Conservation (phyloP, 257 asterid genomes). For the Penstemon barbatus region DNA sequence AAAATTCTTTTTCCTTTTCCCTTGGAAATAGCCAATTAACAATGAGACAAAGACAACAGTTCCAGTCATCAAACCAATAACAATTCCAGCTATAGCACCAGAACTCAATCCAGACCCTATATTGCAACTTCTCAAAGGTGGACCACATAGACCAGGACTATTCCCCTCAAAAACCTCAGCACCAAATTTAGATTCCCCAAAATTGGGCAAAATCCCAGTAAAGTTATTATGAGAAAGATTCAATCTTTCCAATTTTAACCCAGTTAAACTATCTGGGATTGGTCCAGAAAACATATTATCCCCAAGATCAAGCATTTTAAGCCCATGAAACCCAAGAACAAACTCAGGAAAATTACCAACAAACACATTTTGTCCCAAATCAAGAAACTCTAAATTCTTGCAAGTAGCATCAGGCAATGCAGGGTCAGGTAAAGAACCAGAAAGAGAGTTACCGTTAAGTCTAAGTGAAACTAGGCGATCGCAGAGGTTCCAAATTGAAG, state of each 20-base stretch:
- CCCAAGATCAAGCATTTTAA: conserved; percentile 77
- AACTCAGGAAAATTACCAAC: conserved; percentile 77
- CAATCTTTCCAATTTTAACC: conserved; percentile 62
- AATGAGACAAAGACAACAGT: conserved; percentile 76
- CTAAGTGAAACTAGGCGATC: conserved; percentile 67
- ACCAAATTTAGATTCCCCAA: conserved; percentile 68
- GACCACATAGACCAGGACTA: conserved; percentile 76
- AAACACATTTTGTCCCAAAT: conserved; percentile 72
- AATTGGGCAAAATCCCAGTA: conserved; percentile 79
- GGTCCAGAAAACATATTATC: conserved; percentile 60
- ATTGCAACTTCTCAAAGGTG: conserved; percentile 61
- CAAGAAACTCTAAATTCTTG: conserved; percentile 64
- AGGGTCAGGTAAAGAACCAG: conserved; percentile 78
- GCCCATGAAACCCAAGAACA: conserved; percentile 50
- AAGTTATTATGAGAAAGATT: conserved; percentile 92
- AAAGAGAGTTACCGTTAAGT: conserved; percentile 71
- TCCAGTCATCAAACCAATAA: conserved; percentile 85
- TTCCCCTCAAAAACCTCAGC: conserved; percentile 79
- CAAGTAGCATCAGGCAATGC: conserved; percentile 78
- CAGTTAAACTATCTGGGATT: conserved; percentile 57
- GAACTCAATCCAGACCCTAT: conserved; percentile 71
- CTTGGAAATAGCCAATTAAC: conserved; percentile 84
- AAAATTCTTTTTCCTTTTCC: conserved; percentile 60
- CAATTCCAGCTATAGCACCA: conserved; percentile 90
- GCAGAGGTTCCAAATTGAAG: conserved; percentile 93